phyloP scores from a whole-genome alignment of 495 filamentous ascomycete species.

The Emericellopsis terricola region DNA sequence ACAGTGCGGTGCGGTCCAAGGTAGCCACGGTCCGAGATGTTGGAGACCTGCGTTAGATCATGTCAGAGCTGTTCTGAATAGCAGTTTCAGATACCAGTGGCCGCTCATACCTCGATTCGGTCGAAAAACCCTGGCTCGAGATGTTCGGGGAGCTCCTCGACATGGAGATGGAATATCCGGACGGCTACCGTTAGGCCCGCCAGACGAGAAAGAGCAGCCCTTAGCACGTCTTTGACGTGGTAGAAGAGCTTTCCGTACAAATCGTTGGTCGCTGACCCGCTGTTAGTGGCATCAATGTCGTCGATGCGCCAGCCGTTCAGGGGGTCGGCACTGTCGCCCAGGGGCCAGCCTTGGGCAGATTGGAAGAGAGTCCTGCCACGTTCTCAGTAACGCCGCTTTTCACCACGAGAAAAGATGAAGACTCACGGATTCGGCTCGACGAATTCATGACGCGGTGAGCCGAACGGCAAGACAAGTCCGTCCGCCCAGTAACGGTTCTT shows the following conservation, averaged over 20 bases:
- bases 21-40: neutral
- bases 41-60: neutral
- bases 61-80: no score
- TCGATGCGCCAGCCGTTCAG: constrained; percentile 8
- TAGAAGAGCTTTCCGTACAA: constrained; percentile 15
- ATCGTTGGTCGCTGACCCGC: constrained; percentile 5
- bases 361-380: neutral
- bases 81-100: neutral
- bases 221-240: constrained; percentile 7
- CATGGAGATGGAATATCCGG: neutral
- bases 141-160: neutral
- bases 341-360: neutral
- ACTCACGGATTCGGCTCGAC: neutral
- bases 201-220: neutral
- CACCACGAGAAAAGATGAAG: neutral
- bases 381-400: neutral
- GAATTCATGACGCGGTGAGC: constrained; percentile 8
- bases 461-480: constrained; percentile 18
- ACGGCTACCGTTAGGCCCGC: neutral
- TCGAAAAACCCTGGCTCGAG: neutral
- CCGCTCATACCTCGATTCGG: neutral
- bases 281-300: constrained; percentile 8
- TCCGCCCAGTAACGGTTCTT: constrained; percentile 12
- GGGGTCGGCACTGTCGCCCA: neutral
- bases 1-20: neutral